phyloP scores from a whole-genome alignment of 2,329 filamentous ascomycete species.

The Hortaea sp. region DNA sequence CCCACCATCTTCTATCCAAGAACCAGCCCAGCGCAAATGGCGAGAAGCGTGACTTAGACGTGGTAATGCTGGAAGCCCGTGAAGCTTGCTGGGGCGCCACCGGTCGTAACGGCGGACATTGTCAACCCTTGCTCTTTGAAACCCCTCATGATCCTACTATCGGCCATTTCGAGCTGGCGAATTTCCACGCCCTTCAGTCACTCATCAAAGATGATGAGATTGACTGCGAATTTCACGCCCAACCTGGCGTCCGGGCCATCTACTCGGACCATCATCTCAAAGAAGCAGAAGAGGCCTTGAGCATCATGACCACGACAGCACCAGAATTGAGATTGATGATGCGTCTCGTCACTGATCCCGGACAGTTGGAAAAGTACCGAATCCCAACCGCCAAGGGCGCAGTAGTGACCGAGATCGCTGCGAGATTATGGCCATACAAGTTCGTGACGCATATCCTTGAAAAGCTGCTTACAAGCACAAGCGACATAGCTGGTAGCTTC shows the following conservation, averaged over 20 bases:
- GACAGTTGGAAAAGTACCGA: slow-evolving; percentile 43
- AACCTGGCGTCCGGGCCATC: slow-evolving; percentile 55
- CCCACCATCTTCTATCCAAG: slow-evolving; percentile 39
- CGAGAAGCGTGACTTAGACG: slow-evolving; percentile 33
- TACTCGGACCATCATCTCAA: slow-evolving; percentile 47
- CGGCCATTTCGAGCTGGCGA: slow-evolving; percentile 62
- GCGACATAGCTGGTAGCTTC: slow-evolving; percentile 33
- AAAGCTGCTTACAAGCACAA: slow-evolving; percentile 36
- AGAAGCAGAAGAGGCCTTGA: slow-evolving; percentile 42
- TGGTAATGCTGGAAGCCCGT: slow-evolving; percentile 66
- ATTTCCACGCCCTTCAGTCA: slow-evolving; percentile 49
- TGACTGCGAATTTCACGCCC: slow-evolving; percentile 58
- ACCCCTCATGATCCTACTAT: slow-evolving; percentile 44
- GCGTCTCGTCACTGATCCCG: slow-evolving; percentile 29
- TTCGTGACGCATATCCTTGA: slow-evolving; percentile 64
- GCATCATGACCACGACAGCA: slow-evolving; percentile 38
- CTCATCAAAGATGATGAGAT: slow-evolving; percentile 50
- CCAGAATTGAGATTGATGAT: slow-evolving; percentile 46
- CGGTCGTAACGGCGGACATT: slow-evolving; percentile 59
- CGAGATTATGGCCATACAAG: slow-evolving; percentile 75
- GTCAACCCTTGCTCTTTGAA: slow-evolving; percentile 60
- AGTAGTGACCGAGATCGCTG: slow-evolving; percentile 54
- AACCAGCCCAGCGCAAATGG: slow-evolving; percentile 27
- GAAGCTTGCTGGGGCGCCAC: slow-evolving; percentile 79
- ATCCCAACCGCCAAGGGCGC: slow-evolving; percentile 49